Percentiles rank a stretch among this genome's conserved stretches.
phyloP scores from a whole-genome alignment of 495 filamentous ascomycete genomes.

The Parmelia sp. region DNA sequence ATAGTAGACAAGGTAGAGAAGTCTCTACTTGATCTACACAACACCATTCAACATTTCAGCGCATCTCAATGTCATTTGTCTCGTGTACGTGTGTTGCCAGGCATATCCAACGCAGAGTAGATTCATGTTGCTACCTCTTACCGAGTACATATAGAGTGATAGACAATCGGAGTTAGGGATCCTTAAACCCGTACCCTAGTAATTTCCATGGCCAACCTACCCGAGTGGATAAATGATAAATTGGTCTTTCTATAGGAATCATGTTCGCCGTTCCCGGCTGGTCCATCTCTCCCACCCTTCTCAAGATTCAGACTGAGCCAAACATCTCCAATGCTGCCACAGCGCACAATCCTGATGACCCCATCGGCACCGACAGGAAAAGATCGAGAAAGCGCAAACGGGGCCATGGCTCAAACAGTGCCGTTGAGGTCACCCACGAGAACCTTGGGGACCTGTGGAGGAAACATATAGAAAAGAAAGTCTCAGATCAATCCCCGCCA shows the following conservation, averaged over 20 bases:
- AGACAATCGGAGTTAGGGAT: background rate
- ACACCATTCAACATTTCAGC: background rate
- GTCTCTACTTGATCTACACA: background rate
- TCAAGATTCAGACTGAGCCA: conserved; percentile 61
- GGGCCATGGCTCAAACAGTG: conserved; percentile 36
- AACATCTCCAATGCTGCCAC: conserved; percentile 23
- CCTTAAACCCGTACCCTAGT: background rate
- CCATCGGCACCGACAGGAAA: conserved; percentile 30
- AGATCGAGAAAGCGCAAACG: conserved; percentile 51
- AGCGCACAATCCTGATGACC: conserved; percentile 26
- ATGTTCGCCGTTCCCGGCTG: conserved; percentile 97
- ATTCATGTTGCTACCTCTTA: background rate
- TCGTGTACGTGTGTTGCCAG: background rate
- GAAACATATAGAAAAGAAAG: conserved; percentile 59
- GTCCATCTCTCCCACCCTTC: conserved; percentile 62
- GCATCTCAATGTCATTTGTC: background rate
- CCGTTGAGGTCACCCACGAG: conserved; percentile 52
- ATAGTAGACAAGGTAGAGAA: background rate
- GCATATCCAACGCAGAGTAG: background rate
- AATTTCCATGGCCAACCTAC: background rate
- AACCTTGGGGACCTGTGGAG: conserved; percentile 76
- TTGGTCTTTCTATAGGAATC: background rate
- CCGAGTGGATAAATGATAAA: background rate
- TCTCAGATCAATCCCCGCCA: conserved; percentile 34
- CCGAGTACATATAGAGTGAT: no score